Base-by-base conservation (phyloP, 495 filamentous ascomycete species). In the Neurospora sublineolata region DNA sequence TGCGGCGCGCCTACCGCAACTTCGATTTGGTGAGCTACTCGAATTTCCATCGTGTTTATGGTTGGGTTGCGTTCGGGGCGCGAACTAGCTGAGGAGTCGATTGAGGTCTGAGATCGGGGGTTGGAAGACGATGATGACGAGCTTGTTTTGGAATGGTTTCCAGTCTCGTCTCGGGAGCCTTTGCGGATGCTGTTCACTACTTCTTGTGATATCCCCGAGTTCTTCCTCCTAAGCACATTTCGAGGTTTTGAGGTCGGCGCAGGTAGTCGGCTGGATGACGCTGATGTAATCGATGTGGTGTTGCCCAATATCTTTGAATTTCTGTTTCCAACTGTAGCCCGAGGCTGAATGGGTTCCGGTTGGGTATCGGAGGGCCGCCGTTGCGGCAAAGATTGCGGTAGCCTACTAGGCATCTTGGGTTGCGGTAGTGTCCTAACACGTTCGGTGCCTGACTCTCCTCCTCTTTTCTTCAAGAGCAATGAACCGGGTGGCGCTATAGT, bases 181-280 rank as follows among this genome's bases (percentile, higher is more conserved):
- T 40, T 78, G 27, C 72, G 80, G 38, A 40, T 44, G 67, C 69
- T 80, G 69, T 70, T 64, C 52, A 64, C 73, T 14, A 76, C 41
- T 8, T 84, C 81, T 73, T 81, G 79, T 7, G 81, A 76, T n/a
- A 84, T 67, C 10, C 78, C 83, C 38, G 86, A 83, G 37, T 80
- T 82, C 74, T 86, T 87, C 72, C 84, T 81, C 68, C 82, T 76
- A 64, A 86, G 78, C 3, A 83, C 76, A 64, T 82, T 81, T 52
- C 80, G 80, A 36, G 81, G 79, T 42, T 78, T 77, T 40, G 68
- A 30, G 67, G 72, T 70, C 20, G 75, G 75, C 42, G 52, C 71
- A 8, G 76, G 73, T 42, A 76, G 72, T 38, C 67, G 76, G 75
- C 73, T 76, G 30, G 73, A 23, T 37, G 68, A 23, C 12, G 71